A percentile compares a stretch with the other conserved stretches of the same genome.
These are phyloP conservation scores for Lagenaria siceraria DNA, from an alignment of 306 rosid species.

Conservation along the genomic window DNA sequence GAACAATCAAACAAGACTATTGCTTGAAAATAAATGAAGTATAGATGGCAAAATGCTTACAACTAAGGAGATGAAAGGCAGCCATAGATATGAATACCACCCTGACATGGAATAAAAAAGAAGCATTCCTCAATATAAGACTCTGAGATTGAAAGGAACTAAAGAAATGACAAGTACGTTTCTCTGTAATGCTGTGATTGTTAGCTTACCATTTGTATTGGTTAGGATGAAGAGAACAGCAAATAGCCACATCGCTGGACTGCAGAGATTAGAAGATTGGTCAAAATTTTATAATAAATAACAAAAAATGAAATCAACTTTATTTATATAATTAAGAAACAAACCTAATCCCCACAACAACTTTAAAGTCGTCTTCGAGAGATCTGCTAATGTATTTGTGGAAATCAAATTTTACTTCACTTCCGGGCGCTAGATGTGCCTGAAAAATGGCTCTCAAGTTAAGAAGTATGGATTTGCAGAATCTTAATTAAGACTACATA, in stretches of 20 bases:
- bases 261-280: conserved; percentile 27
- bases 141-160: neutral
- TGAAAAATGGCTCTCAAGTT: conserved; percentile 15
- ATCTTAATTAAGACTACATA: neutral
- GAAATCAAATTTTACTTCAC: conserved; percentile 50
- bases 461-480: neutral
- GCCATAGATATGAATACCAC: conserved; percentile 58
- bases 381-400: conserved; percentile 60
- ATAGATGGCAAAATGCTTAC: conserved; percentile 33
- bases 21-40: neutral
- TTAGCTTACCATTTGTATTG: conserved; percentile 49
- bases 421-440: conserved; percentile 77
- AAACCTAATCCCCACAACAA: conserved; percentile 73
- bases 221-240: conserved; percentile 56
- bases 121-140: neutral
- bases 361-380: conserved; percentile 79
- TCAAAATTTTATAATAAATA: neutral
- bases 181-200: neutral
- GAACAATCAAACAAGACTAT: neutral
- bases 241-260: conserved; percentile 67
- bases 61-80: conserved; percentile 60
- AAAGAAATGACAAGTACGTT: neutral
- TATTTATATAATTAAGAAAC: neutral
- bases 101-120: conserved; percentile 29
- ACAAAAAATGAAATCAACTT: conserved; percentile 6